Base-by-base conservation (phyloP, 441 rosid species). In the Pelargonium cotyledonis region DNA sequence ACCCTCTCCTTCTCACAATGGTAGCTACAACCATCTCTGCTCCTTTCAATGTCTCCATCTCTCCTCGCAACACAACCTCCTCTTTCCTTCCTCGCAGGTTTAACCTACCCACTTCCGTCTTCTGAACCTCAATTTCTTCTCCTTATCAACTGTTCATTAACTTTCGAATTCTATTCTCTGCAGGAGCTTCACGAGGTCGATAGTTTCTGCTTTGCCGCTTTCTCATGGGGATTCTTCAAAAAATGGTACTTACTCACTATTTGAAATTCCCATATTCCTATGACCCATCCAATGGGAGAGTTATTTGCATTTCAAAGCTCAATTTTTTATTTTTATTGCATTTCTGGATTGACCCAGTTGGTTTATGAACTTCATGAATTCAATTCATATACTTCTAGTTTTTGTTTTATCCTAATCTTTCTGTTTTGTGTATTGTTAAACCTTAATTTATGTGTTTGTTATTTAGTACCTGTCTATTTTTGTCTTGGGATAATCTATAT, bases 11-110 rank as follows among this genome's bases (percentile, higher is more conserved):
- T 35, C 57, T 49, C 16, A 14, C 18, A 66, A 88, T 86, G 96
- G 89, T 75, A 60, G 82, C 85, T n/a, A 72, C 86, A 11, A 79
- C 89, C 70, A 70, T 85, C 69, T 77, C 90, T 65, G 71, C 88
- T 60, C 69, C 86, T 46, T 57, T 76, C 1, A 69, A 75, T 75
- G 74, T 81, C 51, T 77, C 77, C 35, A 65, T 79, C 53, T 72
- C 79, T 68, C 74, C 76, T 75, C 73, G 73, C 66, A 73, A 66
- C 58, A 73, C 72, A 77, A 70, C 72, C 69, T 73, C 67, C 73
- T 78, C 82, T 12, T 72, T 72, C 43, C 74, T 77, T 65, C 63
- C 81, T 71, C 75, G 23, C 43, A 84, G 90, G 91, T 85, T 69
- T 6, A 29, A 21, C 16, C 53, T 73, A 29, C 35, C 21, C 72